Conservation (phyloP, 2,329 filamentous ascomycete species). For the Teratosphaeriaceae sp. region DNA sequence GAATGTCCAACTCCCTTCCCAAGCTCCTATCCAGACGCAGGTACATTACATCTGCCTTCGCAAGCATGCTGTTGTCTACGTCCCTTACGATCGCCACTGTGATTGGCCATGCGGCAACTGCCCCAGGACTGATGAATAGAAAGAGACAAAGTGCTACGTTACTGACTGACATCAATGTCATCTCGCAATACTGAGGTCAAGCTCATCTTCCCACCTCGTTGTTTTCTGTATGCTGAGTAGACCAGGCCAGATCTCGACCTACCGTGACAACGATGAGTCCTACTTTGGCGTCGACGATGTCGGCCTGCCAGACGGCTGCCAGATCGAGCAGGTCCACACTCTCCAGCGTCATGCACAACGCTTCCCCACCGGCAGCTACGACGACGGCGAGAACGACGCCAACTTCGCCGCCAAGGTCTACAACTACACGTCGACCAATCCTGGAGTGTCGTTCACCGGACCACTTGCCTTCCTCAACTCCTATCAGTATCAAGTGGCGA, state of each 20-base stretch:
- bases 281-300: slow-evolving; percentile 44
- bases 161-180: slow-evolving; percentile 8
- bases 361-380: slow-evolving; percentile 40
- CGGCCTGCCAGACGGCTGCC: slow-evolving; percentile 48
- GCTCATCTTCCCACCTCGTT: neutral
- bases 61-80: neutral
- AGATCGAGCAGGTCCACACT: slow-evolving; percentile 48
- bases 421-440: slow-evolving; percentile 38
- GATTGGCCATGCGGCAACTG: slow-evolving; percentile 3
- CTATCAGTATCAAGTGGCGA: slow-evolving; percentile 43
- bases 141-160: slow-evolving; percentile 5
- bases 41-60: neutral
- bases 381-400: slow-evolving; percentile 46
- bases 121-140: neutral
- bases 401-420: slow-evolving; percentile 44
- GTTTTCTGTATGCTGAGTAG: neutral
- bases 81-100: slow-evolving; percentile 2
- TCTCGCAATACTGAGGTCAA: slow-evolving; percentile 39
- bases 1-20: neutral
- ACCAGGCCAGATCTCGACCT: slow-evolving; percentile 38
- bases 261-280: slow-evolving; percentile 40
- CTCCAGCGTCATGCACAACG: slow-evolving; percentile 51
- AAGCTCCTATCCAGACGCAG: neutral
- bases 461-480: slow-evolving; percentile 48
- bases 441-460: slow-evolving; percentile 35